Conservation (phyloP, 2,329 filamentous ascomycete species). For the Aspergillus eucalypticola region DNA sequence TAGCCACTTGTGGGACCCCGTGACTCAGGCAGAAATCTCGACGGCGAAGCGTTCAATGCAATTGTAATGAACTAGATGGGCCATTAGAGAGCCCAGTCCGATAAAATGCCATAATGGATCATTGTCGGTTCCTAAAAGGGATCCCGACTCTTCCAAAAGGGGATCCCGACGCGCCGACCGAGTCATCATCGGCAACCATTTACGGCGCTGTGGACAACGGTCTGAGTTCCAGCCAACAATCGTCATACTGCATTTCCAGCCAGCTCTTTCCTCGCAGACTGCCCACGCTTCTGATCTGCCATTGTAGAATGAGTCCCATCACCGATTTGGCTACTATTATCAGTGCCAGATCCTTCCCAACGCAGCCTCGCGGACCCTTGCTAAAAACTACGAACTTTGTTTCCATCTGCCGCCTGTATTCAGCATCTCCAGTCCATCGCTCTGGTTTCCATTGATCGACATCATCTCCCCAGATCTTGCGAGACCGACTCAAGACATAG, state of each 20-base stretch:
- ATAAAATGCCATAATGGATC: not conserved
- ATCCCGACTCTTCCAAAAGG: not conserved
- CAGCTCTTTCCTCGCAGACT: slow-evolving; percentile 15
- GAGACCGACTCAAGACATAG: slow-evolving; percentile 21
- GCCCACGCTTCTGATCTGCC: slow-evolving; percentile 16
- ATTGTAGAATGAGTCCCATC: slow-evolving; percentile 12
- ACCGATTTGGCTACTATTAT: slow-evolving; percentile 16
- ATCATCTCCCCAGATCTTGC: slow-evolving; percentile 19
- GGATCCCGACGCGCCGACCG: not conserved
- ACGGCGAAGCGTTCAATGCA: not conserved
- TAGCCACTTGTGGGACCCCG: not conserved
- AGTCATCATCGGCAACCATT: not conserved
- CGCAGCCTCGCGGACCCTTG: slow-evolving; percentile 21
- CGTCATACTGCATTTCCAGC: slow-evolving; percentile 24
- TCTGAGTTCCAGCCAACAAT: slow-evolving; percentile 12
- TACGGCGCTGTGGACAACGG: not conserved
- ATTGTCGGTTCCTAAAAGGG: not conserved
- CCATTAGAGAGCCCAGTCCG: not conserved
- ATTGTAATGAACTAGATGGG: too few relatives aligned
- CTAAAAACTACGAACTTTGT: slow-evolving; percentile 19
- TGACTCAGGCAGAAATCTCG: not conserved
- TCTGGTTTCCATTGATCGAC: slow-evolving; percentile 19
- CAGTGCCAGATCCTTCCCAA: slow-evolving; percentile 20
- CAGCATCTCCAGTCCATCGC: slow-evolving; percentile 19
- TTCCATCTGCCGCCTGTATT: slow-evolving; percentile 18